Evolutionary conservation across 352 stramenopile species (phyloP).

Genomic region (Phytophthora fragariaefolia): DNA sequence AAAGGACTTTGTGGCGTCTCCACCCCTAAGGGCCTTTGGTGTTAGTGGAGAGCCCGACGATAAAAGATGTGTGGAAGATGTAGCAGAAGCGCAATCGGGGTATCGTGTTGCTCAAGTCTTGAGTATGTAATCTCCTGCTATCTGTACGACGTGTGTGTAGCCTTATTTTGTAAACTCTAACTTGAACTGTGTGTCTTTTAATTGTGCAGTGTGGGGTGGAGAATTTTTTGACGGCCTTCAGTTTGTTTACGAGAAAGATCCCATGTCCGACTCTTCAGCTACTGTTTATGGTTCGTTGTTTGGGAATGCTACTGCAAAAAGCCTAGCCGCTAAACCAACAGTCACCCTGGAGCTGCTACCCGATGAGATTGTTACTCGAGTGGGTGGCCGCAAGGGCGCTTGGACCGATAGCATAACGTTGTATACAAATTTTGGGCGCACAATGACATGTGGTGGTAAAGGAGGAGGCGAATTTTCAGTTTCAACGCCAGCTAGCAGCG

Average conservation of each 20-base stretch:
- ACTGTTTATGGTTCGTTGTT: constrained; percentile 44
- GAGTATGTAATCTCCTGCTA: constrained; percentile 45
- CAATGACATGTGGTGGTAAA: constrained; percentile 58
- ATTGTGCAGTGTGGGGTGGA: constrained; percentile 68
- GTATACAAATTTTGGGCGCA: constrained; percentile 72
- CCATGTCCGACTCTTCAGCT: neutral
- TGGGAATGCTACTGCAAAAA: constrained; percentile 54
- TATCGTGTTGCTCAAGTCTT: constrained; percentile 60
- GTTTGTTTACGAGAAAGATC: constrained; percentile 57
- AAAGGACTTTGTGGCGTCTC: constrained; percentile 50
- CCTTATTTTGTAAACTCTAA: constrained; percentile 7
- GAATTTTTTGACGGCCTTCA: constrained; percentile 77
- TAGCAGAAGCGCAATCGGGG: constrained; percentile 46
- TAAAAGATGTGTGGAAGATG: constrained; percentile 39
- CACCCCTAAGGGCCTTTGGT: constrained; percentile 53
- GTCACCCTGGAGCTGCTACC: constrained; percentile 44
- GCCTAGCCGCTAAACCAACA: constrained; percentile 38
- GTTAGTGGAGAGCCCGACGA: constrained; percentile 31
- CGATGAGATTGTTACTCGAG: constrained; percentile 54
- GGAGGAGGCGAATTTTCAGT: constrained; percentile 68
- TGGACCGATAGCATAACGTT: constrained; percentile 77
- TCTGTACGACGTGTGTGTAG: neutral
- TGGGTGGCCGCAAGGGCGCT: constrained; percentile 72
- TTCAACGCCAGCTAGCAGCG: constrained; percentile 27
- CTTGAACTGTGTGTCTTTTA: constrained; percentile 10